Evolutionary conservation across 2,329 filamentous ascomycete species (phyloP).

Genomic region (Diplodia corticola): DNA sequence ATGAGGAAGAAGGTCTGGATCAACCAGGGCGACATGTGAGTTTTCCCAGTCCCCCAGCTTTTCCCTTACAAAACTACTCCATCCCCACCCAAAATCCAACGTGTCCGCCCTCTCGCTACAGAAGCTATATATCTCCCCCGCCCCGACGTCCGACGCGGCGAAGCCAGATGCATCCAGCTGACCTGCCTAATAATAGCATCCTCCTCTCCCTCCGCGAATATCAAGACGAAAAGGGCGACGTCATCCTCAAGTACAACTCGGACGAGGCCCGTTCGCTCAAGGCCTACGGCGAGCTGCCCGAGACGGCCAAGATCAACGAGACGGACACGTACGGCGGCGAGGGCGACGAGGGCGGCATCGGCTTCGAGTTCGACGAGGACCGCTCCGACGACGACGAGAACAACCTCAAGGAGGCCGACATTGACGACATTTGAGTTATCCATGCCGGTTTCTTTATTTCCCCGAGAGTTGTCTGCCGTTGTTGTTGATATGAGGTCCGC

Average conservation of each 20-base stretch:
- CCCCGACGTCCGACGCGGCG: no score
- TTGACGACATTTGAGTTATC: constrained; percentile 78
- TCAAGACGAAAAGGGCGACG: constrained; percentile 90
- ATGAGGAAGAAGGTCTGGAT: constrained; percentile 99
- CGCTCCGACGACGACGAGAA: constrained; percentile 63
- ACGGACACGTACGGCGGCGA: constrained; percentile 90
- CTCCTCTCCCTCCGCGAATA: constrained; percentile 76
- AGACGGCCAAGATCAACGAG: constrained; percentile 99
- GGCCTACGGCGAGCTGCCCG: constrained; percentile 94
- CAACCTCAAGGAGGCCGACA: constrained; percentile 77
- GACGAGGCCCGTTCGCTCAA: constrained; percentile 95
- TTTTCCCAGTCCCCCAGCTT: constrained; percentile 23
- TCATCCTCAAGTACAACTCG: constrained; percentile 70
- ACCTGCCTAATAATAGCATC: no score
- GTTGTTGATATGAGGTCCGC: no score
- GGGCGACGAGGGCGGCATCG: constrained; percentile 85
- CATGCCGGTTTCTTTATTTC: not conserved
- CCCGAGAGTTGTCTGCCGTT: no score
- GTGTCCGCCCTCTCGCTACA: no score
- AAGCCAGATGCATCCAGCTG: no score
- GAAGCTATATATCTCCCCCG: no score
- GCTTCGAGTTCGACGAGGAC: constrained; percentile 99
- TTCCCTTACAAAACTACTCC: no score
- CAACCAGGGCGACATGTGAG: constrained; percentile 85
- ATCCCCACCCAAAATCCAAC: no score